These are phyloP conservation scores for Neurospora sp. DNA, from an alignment of 495 filamentous ascomycete genomes.

Conservation along the genomic window DNA sequence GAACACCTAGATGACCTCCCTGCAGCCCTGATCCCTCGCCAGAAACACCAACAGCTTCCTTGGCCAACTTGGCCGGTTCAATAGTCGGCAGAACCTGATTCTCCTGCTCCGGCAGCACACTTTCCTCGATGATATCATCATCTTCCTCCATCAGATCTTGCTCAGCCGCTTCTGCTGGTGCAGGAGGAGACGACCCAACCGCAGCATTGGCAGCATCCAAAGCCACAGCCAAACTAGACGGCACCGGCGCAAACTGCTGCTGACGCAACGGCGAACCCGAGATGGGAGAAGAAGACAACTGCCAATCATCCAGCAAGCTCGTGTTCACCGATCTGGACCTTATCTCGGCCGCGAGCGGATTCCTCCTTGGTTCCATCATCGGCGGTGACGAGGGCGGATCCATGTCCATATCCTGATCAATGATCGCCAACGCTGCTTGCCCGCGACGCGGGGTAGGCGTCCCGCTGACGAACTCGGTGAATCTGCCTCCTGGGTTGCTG, in stretches of 20 bases:
- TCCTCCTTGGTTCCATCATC: constrained; percentile 27
- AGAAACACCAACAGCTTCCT: neutral
- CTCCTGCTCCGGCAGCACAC: constrained; percentile 7
- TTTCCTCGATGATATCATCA: constrained; percentile 20
- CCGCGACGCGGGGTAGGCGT: constrained; percentile 63
- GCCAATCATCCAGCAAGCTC: constrained; percentile 33
- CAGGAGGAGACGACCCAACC: neutral
- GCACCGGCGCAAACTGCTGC: neutral
- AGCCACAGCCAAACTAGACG: neutral
- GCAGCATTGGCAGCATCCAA: neutral
- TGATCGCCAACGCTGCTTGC: constrained; percentile 26
- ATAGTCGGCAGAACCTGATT: neutral
- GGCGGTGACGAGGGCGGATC: constrained; percentile 47
- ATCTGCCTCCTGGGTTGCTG: constrained; percentile 15
- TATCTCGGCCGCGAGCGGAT: constrained; percentile 42
- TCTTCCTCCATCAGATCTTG: neutral
- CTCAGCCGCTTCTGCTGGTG: constrained; percentile 1
- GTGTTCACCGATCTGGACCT: constrained; percentile 28
- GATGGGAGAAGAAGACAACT: constrained; percentile 36
- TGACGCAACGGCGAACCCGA: constrained; percentile 27
- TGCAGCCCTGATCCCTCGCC: neutral
- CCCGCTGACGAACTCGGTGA: constrained; percentile 63
- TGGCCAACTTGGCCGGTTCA: neutral
- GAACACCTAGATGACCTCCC: neutral
- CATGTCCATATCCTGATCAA: constrained; percentile 33